Evolutionary conservation across 1,139 yeast genomes (phyloP).

Genomic region (Yamadazyma epiphylla): DNA sequence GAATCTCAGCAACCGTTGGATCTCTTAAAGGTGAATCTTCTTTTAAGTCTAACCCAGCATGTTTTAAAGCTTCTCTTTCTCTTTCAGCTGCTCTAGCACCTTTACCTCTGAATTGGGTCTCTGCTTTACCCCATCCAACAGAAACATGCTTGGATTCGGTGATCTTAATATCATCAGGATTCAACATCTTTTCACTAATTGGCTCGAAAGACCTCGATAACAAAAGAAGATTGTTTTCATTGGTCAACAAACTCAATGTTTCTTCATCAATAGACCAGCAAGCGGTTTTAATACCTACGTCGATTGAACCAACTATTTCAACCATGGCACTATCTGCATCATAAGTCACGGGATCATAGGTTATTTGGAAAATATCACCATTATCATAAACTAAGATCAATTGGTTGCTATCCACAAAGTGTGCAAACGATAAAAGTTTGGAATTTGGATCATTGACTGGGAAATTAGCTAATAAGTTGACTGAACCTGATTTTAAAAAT

Average conservation of each 20-base stretch:
- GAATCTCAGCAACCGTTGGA: constrained; percentile 84
- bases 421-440: constrained; percentile 47
- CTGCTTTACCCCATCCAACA: constrained; percentile 98
- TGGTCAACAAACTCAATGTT: constrained; percentile 66
- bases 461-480: constrained; percentile 53
- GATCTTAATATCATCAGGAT: constrained; percentile 56
- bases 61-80: constrained; percentile 54
- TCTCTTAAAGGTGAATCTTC: constrained; percentile 66
- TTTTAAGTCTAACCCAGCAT: constrained; percentile 62
- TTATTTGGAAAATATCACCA: constrained; percentile 69
- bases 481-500: constrained; percentile 56
- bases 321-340: constrained; percentile 54
- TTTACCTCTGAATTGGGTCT: constrained; percentile 93
- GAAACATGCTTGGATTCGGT: constrained; percentile 80
- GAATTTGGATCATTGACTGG: constrained; percentile 27
- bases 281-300: constrained; percentile 70
- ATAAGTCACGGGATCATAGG: constrained; percentile 49
- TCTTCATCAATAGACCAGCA: constrained; percentile 94
- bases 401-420: constrained; percentile 63
- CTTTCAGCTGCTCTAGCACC: constrained; percentile 85
- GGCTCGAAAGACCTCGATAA: constrained; percentile 81
- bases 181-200: constrained; percentile 58
- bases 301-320: constrained; percentile 83
- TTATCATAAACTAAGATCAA: constrained; percentile 57
- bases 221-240: constrained; percentile 57